Evolutionary conservation across 805 yeast genomes (phyloP).

Genomic region (Barnettozyma wickerhamii): DNA sequence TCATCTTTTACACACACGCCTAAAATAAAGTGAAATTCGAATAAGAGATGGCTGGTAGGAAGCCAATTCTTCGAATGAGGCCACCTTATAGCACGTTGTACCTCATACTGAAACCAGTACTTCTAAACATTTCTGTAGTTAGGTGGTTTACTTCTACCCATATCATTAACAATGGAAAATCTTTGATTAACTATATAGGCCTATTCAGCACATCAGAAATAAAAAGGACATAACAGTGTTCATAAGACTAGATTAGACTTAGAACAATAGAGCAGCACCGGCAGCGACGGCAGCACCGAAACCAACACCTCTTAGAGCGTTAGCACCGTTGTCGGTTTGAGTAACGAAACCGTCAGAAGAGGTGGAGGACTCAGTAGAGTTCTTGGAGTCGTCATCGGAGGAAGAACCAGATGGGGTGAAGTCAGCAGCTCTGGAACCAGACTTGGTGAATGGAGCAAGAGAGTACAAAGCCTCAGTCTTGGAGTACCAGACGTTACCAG

Average conservation of each 20-base stretch:
- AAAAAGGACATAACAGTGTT: neutral
- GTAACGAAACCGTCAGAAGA: conserved; percentile 5
- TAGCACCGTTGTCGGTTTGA: conserved; percentile 26
- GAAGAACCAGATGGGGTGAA: conserved; percentile 21
- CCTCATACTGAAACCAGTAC: no score
- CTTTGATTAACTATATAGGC: no score
- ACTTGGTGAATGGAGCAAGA: conserved; percentile 16
- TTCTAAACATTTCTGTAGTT: no score
- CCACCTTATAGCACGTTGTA: no score
- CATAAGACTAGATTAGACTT: neutral
- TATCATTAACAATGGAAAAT: no score
- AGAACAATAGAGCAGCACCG: conserved; percentile 30
- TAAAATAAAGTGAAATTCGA: no score
- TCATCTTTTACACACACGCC: no score
- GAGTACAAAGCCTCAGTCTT: conserved; percentile 16
- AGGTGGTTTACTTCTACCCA: no score
- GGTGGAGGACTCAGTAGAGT: conserved; percentile 9
- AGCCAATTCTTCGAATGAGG: no score
- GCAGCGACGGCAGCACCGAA: conserved; percentile 27
- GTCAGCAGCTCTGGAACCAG: conserved; percentile 25
- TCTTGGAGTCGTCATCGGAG: conserved; percentile 10
- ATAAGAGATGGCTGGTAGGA: no score
- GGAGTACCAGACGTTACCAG: conserved; percentile 11
- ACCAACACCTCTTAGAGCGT: conserved; percentile 14
- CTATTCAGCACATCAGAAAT: neutral